Evolutionary conservation across 1,284 basidiomycete species (phyloP), one percentile per base, ranked within the genome.

Genomic region (Takashimella tepidaria): DNA sequence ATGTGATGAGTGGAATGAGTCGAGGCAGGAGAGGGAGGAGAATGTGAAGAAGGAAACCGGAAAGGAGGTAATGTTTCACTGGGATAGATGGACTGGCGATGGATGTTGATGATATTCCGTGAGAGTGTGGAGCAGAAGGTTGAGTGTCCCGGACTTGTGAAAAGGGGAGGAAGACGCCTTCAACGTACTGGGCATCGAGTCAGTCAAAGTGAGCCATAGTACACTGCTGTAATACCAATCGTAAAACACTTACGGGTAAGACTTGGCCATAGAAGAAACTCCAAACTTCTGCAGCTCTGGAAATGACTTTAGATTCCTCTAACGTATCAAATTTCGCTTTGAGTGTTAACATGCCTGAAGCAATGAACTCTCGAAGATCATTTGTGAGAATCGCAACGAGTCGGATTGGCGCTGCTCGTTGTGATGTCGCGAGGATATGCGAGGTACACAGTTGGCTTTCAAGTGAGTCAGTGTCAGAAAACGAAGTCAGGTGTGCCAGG

Each of bases 251-350:
- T 37, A 74, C 74, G 1, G 92, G 91, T 1, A 98, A 77, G 20
- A 97, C 85, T 58, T 90, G 86, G 59, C 89, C 87, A 85, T 91
- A 96, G 77, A 96, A 97, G 78, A 95, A 93, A 5, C 81, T 83
- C 93, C 93, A 98, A 13, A 89, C 80, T 61, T 95, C 90, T 1
- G 91, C 88, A 10, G 95, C 79, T 8, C 89, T 81, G 1, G 79
- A 78, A 16, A 93, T 76, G 4, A 97, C 80, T 52, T 73, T 72
- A 2, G 52, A 51, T 24, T 92, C 89, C 25, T 86, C 85, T 23
- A 87, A 76, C 4, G 68, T 66, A 50, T 76, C 79, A 8, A 98
- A 80, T 69, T 91, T 92, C 0, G 89, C 83, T 57, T 89, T 90
- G 41, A 98, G 81, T 1, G 92, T 97, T 54, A 92, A 81, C 86